A percentile compares a stretch with the other conserved stretches of the same genome.
Evolutionary conservation across 148 eudicot species (phyloP).

Genomic region (Cornus controversa): DNA sequence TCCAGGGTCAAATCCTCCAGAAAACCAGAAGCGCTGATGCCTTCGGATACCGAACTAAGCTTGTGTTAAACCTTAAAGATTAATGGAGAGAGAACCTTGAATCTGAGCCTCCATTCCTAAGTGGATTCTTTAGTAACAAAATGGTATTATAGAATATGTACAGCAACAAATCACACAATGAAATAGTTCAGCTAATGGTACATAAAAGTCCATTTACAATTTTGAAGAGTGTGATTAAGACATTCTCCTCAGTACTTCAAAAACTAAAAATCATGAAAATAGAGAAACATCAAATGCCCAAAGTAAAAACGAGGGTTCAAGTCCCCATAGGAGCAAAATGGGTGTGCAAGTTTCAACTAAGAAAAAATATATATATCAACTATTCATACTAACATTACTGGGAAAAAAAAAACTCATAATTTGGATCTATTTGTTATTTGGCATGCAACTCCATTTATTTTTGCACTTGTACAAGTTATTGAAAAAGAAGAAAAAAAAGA

Average conservation of each 20-base stretch:
- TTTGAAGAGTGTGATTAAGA: too few relatives aligned
- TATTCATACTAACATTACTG: not conserved
- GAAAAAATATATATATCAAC: not conserved
- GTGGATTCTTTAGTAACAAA: conserved; percentile 1
- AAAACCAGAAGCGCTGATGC: not conserved
- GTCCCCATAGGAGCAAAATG: too few relatives aligned
- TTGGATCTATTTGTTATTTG: not conserved
- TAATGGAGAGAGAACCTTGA: not conserved
- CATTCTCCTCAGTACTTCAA: too few relatives aligned
- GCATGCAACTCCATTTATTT: too few relatives aligned
- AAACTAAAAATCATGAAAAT: too few relatives aligned
- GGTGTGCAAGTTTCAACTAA: too few relatives aligned
- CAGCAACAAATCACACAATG: not conserved
- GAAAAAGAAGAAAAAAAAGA: too few relatives aligned
- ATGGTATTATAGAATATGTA: not conserved
- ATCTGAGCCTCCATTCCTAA: not conserved
- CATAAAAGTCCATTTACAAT: too few relatives aligned
- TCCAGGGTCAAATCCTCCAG: not conserved
- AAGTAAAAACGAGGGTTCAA: not conserved
- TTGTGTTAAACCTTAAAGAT: not conserved
- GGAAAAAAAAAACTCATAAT: too few relatives aligned
- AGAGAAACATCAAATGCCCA: not conserved
- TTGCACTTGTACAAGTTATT: too few relatives aligned
- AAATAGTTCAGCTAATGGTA: not conserved
- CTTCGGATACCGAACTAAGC: not conserved